phyloP scores from a whole-genome alignment of 2,329 filamentous ascomycete genomes.

The Aureobasidium mangrovei region DNA sequence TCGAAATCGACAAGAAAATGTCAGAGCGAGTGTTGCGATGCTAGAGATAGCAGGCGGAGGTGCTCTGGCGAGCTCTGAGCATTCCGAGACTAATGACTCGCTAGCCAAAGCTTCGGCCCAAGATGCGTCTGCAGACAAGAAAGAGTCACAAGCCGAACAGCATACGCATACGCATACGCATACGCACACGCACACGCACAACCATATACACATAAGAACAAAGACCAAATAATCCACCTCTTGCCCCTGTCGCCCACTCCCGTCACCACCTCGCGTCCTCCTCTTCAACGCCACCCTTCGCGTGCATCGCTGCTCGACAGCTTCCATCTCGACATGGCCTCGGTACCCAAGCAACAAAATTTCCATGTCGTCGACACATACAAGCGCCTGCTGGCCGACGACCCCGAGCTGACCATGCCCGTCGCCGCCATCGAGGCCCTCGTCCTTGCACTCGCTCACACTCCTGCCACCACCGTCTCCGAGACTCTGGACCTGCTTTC shows the following conservation, averaged over 20 bases:
- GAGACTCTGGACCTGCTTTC: slow-evolving; percentile 85
- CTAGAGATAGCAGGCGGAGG: too few relatives aligned
- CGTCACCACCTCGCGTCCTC: not conserved
- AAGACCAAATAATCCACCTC: not conserved
- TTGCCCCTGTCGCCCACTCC: not conserved
- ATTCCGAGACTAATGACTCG: not conserved
- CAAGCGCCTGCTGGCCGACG: slow-evolving; percentile 53
- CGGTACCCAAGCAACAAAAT: slow-evolving; percentile 7
- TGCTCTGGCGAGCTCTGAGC: not conserved
- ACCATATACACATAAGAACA: not conserved
- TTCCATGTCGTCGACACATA: slow-evolving; percentile 57
- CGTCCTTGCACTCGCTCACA: slow-evolving; percentile 73
- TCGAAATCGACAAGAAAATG: not conserved
- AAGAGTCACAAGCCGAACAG: slow-evolving; percentile 3
- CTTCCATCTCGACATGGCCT: not conserved
- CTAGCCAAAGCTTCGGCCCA: not conserved
- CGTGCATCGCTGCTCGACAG: slow-evolving; percentile 9
- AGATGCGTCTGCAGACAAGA: not conserved
- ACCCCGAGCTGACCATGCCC: slow-evolving; percentile 86
- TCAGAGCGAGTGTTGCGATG: not conserved
- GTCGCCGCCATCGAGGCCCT: slow-evolving; percentile 90
- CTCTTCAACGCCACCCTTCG: not conserved
- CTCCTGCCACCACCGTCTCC: slow-evolving; percentile 75
- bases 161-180: too few relatives aligned
- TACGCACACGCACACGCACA: too few relatives aligned